Percentiles rank a stretch among this genome's conserved stretches.
Conservation (phyloP, 2,329 filamentous ascomycete genomes). For the Stagonosporopsis rhizophila region DNA sequence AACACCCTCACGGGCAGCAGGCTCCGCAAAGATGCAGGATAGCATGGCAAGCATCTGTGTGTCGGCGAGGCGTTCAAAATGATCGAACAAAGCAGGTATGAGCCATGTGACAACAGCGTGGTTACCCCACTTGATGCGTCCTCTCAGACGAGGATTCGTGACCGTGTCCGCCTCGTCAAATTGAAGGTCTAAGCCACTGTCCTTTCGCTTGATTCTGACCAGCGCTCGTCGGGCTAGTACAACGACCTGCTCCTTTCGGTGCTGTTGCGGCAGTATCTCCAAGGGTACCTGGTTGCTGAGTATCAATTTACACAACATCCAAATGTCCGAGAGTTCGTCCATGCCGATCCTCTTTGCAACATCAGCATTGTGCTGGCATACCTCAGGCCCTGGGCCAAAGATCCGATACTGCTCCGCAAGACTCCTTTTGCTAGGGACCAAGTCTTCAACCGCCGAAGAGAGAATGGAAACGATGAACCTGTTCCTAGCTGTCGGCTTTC, state of each 20-base stretch:
- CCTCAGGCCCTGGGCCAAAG: conserved; percentile 79
- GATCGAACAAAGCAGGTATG: conserved; percentile 63
- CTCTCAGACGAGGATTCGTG: conserved; percentile 49
- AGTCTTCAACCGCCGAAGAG: conserved; percentile 63
- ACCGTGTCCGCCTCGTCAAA: conserved; percentile 53
- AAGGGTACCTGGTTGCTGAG: conserved; percentile 78
- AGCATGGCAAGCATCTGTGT: conserved; percentile 72
- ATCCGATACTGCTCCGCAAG: conserved; percentile 83
- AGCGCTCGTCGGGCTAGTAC: conserved; percentile 72
- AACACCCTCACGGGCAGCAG: conserved; percentile 52
- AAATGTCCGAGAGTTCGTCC: conserved; percentile 78
- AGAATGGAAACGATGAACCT: conserved; percentile 79
- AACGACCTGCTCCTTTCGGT: conserved; percentile 66
- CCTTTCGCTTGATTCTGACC: conserved; percentile 58
- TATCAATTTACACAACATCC: conserved; percentile 80
- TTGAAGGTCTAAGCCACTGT: conserved; percentile 58
- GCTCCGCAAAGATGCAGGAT: conserved; percentile 64
- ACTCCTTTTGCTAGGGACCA: conserved; percentile 79
- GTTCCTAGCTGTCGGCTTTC: conserved; percentile 48
- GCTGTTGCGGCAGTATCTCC: conserved; percentile 64
- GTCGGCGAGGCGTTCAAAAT: conserved; percentile 67
- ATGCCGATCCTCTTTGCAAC: conserved; percentile 76
- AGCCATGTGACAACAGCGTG: conserved; percentile 66
- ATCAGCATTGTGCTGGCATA: conserved; percentile 83
- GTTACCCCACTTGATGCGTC: conserved; percentile 63